These are phyloP conservation scores for Lathyrus sativus DNA, from an alignment of 306 rosid species.

Conservation along the genomic window DNA sequence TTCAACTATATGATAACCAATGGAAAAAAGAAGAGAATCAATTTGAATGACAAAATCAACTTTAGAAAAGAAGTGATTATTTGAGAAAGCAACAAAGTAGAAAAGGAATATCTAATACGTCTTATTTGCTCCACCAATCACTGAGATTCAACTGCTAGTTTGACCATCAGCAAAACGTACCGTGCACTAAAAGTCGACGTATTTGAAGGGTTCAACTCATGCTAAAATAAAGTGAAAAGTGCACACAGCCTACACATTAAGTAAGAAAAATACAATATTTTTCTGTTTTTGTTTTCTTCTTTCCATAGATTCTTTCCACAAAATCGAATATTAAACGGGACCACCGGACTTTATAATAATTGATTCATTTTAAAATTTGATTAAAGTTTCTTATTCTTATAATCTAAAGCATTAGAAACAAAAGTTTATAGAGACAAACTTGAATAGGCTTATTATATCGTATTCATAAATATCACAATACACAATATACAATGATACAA, in stretches of 20 bases:
- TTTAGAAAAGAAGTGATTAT: neutral
- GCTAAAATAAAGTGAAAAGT: constrained; percentile 2
- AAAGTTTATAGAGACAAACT: no score
- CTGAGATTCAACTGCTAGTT: neutral
- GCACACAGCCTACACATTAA: neutral
- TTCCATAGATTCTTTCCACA: neutral
- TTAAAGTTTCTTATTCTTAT: no score
- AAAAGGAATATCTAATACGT: constrained; percentile 10
- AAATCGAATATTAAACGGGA: no score
- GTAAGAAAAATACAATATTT: neutral
- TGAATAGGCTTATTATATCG: no score
- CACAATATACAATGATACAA: no score
- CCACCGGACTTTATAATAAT: no score
- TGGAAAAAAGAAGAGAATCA: constrained; percentile 8
- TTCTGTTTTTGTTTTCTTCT: no score
- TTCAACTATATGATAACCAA: constrained; percentile 4
- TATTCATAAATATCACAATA: no score
- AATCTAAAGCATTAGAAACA: no score
- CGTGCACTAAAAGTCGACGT: neutral
- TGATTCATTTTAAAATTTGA: no score
- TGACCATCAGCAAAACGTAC: constrained; percentile 19
- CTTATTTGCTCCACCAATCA: constrained; percentile 30
- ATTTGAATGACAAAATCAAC: constrained; percentile 26
- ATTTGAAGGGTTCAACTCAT: neutral
- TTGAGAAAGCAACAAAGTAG: constrained; percentile 13